Evolutionary conservation across 257 asterid genomes (phyloP).

Genomic region (Ophiorrhiza pumila): DNA sequence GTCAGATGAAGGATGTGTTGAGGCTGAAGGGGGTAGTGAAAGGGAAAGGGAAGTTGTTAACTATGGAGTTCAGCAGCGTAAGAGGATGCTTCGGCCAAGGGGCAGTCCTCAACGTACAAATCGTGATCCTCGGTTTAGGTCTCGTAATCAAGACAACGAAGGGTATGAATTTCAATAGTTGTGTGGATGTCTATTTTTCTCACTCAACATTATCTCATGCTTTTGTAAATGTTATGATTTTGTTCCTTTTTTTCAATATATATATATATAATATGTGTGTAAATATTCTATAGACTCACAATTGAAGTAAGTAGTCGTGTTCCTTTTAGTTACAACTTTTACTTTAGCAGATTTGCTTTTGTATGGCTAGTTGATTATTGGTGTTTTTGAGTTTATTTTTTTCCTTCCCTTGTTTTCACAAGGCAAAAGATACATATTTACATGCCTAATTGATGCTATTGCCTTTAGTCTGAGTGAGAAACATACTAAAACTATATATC

Average conservation of each 20-base stretch:
- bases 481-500: not conserved
- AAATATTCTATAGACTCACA: not conserved
- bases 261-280: too few species aligned
- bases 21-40: conserved; percentile 62
- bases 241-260: too few species aligned
- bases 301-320: not conserved
- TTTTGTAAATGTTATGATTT: not conserved
- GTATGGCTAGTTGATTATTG: not conserved
- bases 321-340: not conserved
- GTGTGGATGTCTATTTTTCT: conserved; percentile 1
- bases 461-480: not conserved
- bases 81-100: conserved; percentile 84
- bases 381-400: not conserved
- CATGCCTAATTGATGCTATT: not conserved
- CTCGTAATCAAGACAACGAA: conserved; percentile 63
- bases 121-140: conserved; percentile 61
- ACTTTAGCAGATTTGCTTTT: not conserved
- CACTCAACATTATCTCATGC: not conserved
- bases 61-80: conserved; percentile 84
- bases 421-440: not conserved
- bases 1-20: conserved; percentile 63
- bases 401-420: not conserved
- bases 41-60: conserved; percentile 61
- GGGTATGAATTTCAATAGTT: conserved; percentile 51
- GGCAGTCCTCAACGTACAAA: conserved; percentile 88